Base-by-base conservation (phyloP, 2,329 filamentous ascomycete genomes). In the Aspergillus brasiliensis region DNA sequence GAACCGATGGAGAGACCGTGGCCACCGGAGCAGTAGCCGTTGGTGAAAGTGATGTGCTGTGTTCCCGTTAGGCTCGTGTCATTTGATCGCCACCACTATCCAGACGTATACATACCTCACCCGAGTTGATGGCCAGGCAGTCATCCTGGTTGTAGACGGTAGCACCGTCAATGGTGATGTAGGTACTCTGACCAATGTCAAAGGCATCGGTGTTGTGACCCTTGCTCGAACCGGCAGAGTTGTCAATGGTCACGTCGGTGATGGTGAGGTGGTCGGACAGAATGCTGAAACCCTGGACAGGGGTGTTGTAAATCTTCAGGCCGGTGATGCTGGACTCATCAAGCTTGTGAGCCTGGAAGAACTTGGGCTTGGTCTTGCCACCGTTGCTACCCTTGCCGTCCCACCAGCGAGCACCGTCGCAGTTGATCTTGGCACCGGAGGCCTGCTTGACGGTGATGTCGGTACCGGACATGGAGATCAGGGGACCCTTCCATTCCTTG, bases 321-420 rank as follows among this genome's bases (percentile, higher is more conserved):
- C 70, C 65, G 7, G 58, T 70, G 64, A 75, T 75, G 13, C 62
- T 67, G 11, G 73, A 75, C 2, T 64, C 58, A 23, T 62, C 67
- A 19, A 76, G 65, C 31, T 65, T 62, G 54, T 75, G 73, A 7
- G 80, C 81, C 61, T 73, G 79, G 79, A 87, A 87, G 77, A 88
- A 86, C 78, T 88, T 85, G 64, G 87, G 87, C 81, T 89, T 89
- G 23, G 73, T 84, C 75, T 82, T 82, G 70, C 86, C 86, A 27
- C 86, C 84, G 68, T 86, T 86, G 68, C 72, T 72, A 37, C 87
- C 87, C 73, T 86, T 65, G 55, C 80, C 78, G 66, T 89, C 86
- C 87, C 86, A 89, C 82, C 83, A 88, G 28, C 76, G 71, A 8
- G 79, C 68, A 37, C 86, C 86, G 40, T 83, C 79, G 57, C 84